Evolutionary conservation across 1,284 basidiomycete genomes (phyloP).

Genomic region (Boletus albobrunnescens): DNA sequence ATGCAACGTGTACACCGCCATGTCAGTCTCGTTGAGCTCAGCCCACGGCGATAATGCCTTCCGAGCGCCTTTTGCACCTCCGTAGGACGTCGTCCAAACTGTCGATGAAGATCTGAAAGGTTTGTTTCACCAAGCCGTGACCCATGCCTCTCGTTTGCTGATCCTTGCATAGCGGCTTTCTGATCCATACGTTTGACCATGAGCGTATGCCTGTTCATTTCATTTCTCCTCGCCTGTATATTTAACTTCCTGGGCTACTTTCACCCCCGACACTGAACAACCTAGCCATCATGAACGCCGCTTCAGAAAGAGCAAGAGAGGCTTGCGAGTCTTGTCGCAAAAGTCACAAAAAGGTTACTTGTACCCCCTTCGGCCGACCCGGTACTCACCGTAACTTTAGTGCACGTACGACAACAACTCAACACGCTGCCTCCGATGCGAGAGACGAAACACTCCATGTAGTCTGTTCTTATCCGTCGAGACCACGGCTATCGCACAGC

Average conservation of each 20-base stretch:
- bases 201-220: conserved; percentile 10
- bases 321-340: conserved; percentile 30
- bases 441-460: conserved; percentile 9
- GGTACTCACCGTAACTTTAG: conserved; percentile 13
- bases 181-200: conserved; percentile 10
- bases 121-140: conserved; percentile 4
- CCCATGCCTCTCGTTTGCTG: conserved; percentile 7
- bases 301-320: conserved; percentile 26
- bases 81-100: conserved; percentile 4
- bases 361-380: neutral
- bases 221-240: conserved; percentile 13
- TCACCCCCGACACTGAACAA: conserved; percentile 6
- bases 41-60: conserved; percentile 1
- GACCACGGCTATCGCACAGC: conserved; percentile 5
- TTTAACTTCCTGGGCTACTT: conserved; percentile 19
- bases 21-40: conserved; percentile 12
- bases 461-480: conserved; percentile 20
- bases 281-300: conserved; percentile 19
- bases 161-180: conserved; percentile 9
- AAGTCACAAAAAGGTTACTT: conserved; percentile 31
- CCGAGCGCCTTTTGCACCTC: conserved; percentile 4
- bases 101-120: conserved; percentile 20
- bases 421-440: conserved; percentile 18
- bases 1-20: conserved; percentile 20
- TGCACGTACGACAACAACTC: conserved; percentile 21